Evolutionary conservation across 1,284 basidiomycete species (phyloP), one percentile per base, ranked within the genome.

Genomic region (Cryptococcus sp.): DNA sequence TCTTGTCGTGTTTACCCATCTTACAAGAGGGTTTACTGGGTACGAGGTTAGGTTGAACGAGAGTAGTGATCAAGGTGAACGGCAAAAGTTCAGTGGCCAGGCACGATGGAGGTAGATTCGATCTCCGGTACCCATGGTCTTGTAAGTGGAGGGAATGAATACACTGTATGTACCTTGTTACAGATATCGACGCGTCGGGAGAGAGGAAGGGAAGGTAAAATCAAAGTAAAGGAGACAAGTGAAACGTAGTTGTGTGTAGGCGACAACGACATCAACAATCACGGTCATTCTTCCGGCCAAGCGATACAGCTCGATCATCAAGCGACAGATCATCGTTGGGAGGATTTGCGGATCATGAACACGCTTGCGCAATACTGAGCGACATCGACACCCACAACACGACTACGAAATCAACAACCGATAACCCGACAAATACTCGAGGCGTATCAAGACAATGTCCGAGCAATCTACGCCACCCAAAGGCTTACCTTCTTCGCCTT

Each of bases 1-100:
- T 79, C 65, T 79, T 78, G 65, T 78, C 74, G 63, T 72, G 68
- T 62, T 76, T 76, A 66, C 74, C 75, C 76, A 78, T 78, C 46
- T 53, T 62, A 57, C 37, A 19, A 24, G 42, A 14, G 21, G 40
- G 22, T 13, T 28, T 28, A 16, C 9, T 28, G 9, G 9, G 14
- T 40, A 40, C 37, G 16, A 16, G 37, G 4, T 7, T 18, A 40
- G 21, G 37, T 40, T 48, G 37, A 7, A 48, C 14, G 39, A 28
- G 18, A 40, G 21, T 28, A 23, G 19, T 4, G 23, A 10, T 32
- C 24, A 31, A 47, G 28, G 28, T n/a, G 24, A 14, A 32, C 31
- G 31, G 46, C 46, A 47, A 37, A 47, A 47, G 21, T 19, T 47
- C 46, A 32, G 31, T 32, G 5, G n/a, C n/a, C 25, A 44, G n/a